Base-by-base conservation (phyloP, 2,329 filamentous ascomycete species). In the Cadophora gregata region DNA sequence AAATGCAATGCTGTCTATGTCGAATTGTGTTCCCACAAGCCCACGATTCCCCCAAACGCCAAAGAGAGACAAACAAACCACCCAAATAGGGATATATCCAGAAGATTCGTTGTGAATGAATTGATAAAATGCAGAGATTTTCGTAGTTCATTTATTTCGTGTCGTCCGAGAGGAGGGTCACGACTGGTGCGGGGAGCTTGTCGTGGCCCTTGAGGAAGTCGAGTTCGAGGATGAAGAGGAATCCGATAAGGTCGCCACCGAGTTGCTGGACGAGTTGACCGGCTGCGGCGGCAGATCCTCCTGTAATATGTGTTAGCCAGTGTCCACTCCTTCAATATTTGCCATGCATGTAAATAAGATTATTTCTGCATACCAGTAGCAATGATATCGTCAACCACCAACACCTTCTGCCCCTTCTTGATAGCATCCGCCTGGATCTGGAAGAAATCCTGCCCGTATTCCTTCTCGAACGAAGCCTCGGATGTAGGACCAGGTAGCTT, bases 331-430 rank as follows among this genome's bases (percentile, higher is more conserved):
- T 7, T 16, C 19, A 19, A 36, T 19, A 10, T 36, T 36, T 36
- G 10, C 5, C 19, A 25, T 7, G 19, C 27, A 10, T 29, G 33
- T 38, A 16, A n/a, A n/a, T n/a, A n/a, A n/a, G n/a, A n/a, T n/a
- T 29, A 24, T 27, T 42, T 50, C 25, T n/a, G 42, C 47, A 79
- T 84, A 97, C 95, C 95, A 71, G 96, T 99, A 65, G 96, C 96
- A 82, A 99, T 98, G 77, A 99, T 97, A 79, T 99, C 96, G 80
- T 99, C 96, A 36, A 99, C 93, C 72, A 99, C 86, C 69, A 99
- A 83, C 66, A 97, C 95, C 79, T 90, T 94, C 82, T 97, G 93
- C 42, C 94, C 94, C 61, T 88, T 85, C 81, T 91, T 90, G 76
- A 99, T 90, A 53, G 90, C 90, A 79, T 91, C 93, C 72, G 86